These are phyloP conservation scores for Phoma sp. DNA, from an alignment of 2,329 filamentous ascomycete species.

Conservation along the genomic window DNA sequence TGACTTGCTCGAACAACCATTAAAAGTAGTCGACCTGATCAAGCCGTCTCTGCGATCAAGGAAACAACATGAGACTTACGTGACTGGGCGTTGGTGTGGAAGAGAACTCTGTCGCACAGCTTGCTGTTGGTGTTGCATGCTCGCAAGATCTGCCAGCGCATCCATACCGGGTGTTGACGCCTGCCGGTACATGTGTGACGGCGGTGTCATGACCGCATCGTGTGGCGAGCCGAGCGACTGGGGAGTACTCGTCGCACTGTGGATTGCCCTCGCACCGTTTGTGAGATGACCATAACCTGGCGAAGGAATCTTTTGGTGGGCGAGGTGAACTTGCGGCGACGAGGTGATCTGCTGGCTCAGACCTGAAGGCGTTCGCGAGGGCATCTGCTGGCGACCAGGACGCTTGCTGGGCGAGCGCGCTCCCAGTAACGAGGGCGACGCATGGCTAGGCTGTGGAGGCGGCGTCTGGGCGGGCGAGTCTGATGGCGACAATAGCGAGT, in stretches of 20 bases:
- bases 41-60: not conserved
- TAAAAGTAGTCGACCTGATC: not conserved
- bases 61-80: constrained; percentile 32
- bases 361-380: constrained; percentile 50
- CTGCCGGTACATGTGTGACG: constrained; percentile 46
- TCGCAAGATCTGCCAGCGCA: constrained; percentile 56
- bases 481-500: constrained; percentile 56
- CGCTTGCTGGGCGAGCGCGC: constrained; percentile 41
- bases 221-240: constrained; percentile 36
- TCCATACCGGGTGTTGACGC: constrained; percentile 57
- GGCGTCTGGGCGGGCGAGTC: constrained; percentile 50
- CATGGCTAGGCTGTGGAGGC: constrained; percentile 33
- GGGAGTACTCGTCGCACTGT: constrained; percentile 43
- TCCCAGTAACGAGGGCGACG: constrained; percentile 33
- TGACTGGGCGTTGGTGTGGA: constrained; percentile 43
- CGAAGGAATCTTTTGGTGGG: constrained; percentile 43
- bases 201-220: constrained; percentile 43
- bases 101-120: constrained; percentile 46
- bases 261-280: constrained; percentile 39
- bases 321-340: constrained; percentile 43
- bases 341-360: constrained; percentile 52
- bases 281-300: constrained; percentile 34
- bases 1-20: not conserved
- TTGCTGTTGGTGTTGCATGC: constrained; percentile 55
- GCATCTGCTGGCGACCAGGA: constrained; percentile 42